Evolutionary conservation across 2,329 filamentous ascomycete genomes (phyloP), one percentile per base, ranked within the genome.

Genomic region (Aspergillus versicolor): DNA sequence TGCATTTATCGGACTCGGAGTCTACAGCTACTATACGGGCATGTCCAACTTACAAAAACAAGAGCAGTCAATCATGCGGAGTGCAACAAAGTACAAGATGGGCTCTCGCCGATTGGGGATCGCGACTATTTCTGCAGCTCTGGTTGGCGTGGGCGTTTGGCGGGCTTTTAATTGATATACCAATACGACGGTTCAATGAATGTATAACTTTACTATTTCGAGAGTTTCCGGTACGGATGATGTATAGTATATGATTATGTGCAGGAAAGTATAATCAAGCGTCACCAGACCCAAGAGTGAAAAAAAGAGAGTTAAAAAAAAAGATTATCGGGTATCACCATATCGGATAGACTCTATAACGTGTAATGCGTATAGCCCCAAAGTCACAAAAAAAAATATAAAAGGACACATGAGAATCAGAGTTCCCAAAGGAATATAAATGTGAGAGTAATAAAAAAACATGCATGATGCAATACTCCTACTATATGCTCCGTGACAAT

Each of bases 21-120:
- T 81, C 1, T 94, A 92, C 75, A 92, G 86, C 73, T 92, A 92
- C 75, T 79, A 86, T 60, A 89, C 88, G 3, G 90, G 90, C 57
- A 88, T 87, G 73, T 79, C 80, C 50, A 89, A 92, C 72, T 83
- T 94, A 30, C 82, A 86, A 65, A 79, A 81, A 65, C 87, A 90
- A 70, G 81, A 83, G 59, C 67, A 71, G 52, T 66, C 68, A 58
- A 90, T 92, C 60, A 75, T 91, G 57, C 80, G 83, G 69, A 89
- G 88, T 75, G 84, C 84, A 46, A 88, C 87, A 24, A 81, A 85
- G 65, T 87, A 92, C 68, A 88, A 89, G 59, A 87, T 92, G 82
- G 83, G 83, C 61, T 88, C 87, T 64, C 83, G 90, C 58, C 84
- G 83, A 65, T 65, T 85, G 38, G 89, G 88, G 45, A 88, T 92